Conservation (phyloP, 495 filamentous ascomycete genomes). For the Diplogelasinospora grovesii region DNA sequence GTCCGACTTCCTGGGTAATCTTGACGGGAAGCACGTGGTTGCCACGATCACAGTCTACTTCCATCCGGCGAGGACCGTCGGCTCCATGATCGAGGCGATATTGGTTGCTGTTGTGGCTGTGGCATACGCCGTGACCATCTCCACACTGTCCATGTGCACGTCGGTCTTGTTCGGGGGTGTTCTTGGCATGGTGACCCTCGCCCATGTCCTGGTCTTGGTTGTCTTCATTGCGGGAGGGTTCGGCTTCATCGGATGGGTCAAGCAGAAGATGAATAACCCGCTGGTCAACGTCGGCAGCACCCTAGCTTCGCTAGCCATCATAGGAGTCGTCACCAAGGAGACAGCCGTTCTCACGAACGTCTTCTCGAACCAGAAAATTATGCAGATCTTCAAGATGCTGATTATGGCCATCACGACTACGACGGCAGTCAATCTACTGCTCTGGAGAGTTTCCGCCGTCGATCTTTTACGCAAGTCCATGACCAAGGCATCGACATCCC, state of each 20-base stretch:
- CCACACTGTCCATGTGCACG: slow-evolving; percentile 79
- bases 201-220: slow-evolving; percentile 74
- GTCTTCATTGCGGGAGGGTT: slow-evolving; percentile 86
- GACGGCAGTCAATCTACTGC: slow-evolving; percentile 65
- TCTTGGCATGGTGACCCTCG: slow-evolving; percentile 57
- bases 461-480: slow-evolving; percentile 68
- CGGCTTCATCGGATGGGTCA: slow-evolving; percentile 88
- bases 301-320: slow-evolving; percentile 81
- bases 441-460: slow-evolving; percentile 79
- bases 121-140: slow-evolving; percentile 72
- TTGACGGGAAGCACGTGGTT: slow-evolving; percentile 95
- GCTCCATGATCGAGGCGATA: slow-evolving; percentile 85
- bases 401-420: slow-evolving; percentile 76
- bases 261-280: slow-evolving; percentile 78
- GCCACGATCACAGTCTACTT: slow-evolving; percentile 93
- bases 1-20: slow-evolving; percentile 65
- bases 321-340: slow-evolving; percentile 89
- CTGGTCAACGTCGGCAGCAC: slow-evolving; percentile 89
- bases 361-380: slow-evolving; percentile 75
- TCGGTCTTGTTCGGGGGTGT: slow-evolving; percentile 66
- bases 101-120: slow-evolving; percentile 79
- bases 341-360: slow-evolving; percentile 73
- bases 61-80: slow-evolving; percentile 84
- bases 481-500: slow-evolving; percentile 63
- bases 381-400: slow-evolving; percentile 86